A percentile compares a stretch with the other conserved stretches of the same genome.
phyloP scores from a whole-genome alignment of 176 grass and related monocot species.

The Saccharum spontaneum region DNA sequence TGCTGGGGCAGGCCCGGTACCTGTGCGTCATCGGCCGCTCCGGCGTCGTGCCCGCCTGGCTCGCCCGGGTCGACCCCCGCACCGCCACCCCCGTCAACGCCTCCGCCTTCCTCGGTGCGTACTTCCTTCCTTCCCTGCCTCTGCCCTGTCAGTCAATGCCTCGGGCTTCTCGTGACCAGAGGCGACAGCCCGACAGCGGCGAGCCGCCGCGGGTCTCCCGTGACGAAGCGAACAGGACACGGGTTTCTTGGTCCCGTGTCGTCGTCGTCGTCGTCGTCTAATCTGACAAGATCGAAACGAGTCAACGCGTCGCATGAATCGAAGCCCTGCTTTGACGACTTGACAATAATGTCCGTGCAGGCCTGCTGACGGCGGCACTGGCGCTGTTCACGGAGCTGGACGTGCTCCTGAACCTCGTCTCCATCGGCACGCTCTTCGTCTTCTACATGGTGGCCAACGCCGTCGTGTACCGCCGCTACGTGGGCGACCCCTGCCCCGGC shows the following conservation, averaged over 20 bases:
- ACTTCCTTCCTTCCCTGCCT: neutral
- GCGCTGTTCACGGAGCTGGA: constrained; percentile 87
- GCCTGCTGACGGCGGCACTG: constrained; percentile 69
- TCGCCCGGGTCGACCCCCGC: constrained; percentile 68
- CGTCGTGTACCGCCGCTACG: constrained; percentile 85
- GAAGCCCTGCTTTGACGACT: neutral
- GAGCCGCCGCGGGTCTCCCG: neutral
- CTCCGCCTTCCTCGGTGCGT: constrained; percentile 71
- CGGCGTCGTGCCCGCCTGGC: constrained; percentile 70
- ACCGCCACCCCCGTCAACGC: constrained; percentile 89
- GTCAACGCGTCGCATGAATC: neutral
- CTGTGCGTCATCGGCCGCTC: constrained; percentile 92
- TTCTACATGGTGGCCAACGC: constrained; percentile 99
- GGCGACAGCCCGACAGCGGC: neutral
- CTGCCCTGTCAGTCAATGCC: neutral
- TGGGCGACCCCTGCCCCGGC: neutral
- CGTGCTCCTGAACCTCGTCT: constrained; percentile 82
- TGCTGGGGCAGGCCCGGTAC: constrained; percentile 91
- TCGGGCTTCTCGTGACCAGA: neutral
- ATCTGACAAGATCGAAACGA: neutral
- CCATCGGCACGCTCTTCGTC: constrained; percentile 97
- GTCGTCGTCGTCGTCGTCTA: neutral
- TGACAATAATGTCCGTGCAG: constrained; percentile 27
- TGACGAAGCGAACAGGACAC: neutral
- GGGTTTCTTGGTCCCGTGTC: neutral